These are phyloP conservation scores for Exserohilum rostratum DNA, from an alignment of 2,329 filamentous ascomycete genomes.

Conservation along the genomic window DNA sequence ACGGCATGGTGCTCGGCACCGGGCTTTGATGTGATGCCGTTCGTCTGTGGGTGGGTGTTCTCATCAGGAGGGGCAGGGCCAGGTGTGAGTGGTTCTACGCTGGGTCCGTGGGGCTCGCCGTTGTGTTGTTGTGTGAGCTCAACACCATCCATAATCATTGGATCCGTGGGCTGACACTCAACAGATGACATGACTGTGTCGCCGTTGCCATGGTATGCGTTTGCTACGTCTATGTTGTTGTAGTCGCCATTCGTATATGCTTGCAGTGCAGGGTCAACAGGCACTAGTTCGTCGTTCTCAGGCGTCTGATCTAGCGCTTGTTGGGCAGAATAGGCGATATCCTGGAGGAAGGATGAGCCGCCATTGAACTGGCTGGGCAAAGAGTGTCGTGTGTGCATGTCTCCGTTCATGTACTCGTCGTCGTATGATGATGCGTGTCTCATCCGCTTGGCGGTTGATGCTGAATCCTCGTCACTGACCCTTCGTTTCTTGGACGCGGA, in stretches of 20 bases:
- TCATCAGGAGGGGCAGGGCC: constrained; percentile 21
- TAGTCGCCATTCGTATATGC: constrained; percentile 28
- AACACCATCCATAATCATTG: constrained; percentile 23
- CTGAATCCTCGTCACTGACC: constrained; percentile 40
- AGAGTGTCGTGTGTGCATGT: constrained; percentile 32
- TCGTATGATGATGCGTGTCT: constrained; percentile 37
- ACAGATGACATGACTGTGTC: constrained; percentile 45
- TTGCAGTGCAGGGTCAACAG: constrained; percentile 39
- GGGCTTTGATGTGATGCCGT: constrained; percentile 17
- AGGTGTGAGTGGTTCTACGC: constrained; percentile 38
- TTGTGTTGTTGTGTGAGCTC: constrained; percentile 16
- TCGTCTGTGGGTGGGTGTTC: constrained; percentile 16
- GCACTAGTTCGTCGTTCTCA: constrained; percentile 32
- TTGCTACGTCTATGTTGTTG: constrained; percentile 16
- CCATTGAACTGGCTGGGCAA: constrained; percentile 28
- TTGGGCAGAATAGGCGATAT: constrained; percentile 40
- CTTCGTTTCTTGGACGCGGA: constrained; percentile 63
- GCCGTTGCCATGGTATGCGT: constrained; percentile 23
- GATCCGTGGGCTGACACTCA: constrained; percentile 32
- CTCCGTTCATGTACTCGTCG: constrained; percentile 29
- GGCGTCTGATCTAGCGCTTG: constrained; percentile 30
- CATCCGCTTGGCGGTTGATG: constrained; percentile 31
- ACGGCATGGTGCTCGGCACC: constrained; percentile 14
- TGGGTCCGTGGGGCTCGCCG: constrained; percentile 23
- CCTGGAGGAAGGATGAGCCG: constrained; percentile 29